phyloP scores from a whole-genome alignment of 768 basidiomycete genomes.

The Leccinum variicolor region DNA sequence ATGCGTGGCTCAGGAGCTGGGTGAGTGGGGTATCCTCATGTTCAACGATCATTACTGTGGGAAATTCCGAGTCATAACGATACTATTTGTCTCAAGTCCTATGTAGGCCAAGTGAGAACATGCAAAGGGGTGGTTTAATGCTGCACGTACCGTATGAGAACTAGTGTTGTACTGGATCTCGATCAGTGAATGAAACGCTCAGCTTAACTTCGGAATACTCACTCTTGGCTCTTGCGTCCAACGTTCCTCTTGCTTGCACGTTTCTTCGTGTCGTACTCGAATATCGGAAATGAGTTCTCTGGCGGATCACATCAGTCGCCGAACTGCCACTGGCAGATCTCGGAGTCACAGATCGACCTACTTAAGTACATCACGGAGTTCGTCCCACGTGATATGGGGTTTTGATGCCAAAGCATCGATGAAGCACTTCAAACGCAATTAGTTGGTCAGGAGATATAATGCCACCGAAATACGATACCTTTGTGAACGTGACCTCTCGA shows the following conservation, averaged over 20 bases:
- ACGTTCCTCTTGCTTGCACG: neutral
- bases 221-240: slow-evolving; percentile 22
- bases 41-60: neutral
- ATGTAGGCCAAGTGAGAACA: slow-evolving; percentile 22
- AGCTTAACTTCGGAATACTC: slow-evolving; percentile 9
- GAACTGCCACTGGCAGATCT: neutral
- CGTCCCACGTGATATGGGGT: slow-evolving; percentile 16
- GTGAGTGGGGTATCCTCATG: neutral
- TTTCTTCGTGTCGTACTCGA: slow-evolving; percentile 7
- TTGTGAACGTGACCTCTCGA: slow-evolving; percentile 22
- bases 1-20: neutral
- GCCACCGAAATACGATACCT: slow-evolving; percentile 8
- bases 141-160: slow-evolving; percentile 6
- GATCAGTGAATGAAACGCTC: neutral
- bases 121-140: slow-evolving; percentile 22
- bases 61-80: neutral
- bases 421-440: slow-evolving; percentile 16
- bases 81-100: slow-evolving; percentile 13
- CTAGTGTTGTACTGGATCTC: slow-evolving; percentile 10
- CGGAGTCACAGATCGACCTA: neutral
- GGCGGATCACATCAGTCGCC: neutral
- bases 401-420: slow-evolving; percentile 8
- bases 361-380: slow-evolving; percentile 17
- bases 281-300: slow-evolving; percentile 17
- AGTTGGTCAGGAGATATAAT: neutral